Conservation (phyloP, 2,329 filamentous ascomycete species). For the Dendryphion nanum region DNA sequence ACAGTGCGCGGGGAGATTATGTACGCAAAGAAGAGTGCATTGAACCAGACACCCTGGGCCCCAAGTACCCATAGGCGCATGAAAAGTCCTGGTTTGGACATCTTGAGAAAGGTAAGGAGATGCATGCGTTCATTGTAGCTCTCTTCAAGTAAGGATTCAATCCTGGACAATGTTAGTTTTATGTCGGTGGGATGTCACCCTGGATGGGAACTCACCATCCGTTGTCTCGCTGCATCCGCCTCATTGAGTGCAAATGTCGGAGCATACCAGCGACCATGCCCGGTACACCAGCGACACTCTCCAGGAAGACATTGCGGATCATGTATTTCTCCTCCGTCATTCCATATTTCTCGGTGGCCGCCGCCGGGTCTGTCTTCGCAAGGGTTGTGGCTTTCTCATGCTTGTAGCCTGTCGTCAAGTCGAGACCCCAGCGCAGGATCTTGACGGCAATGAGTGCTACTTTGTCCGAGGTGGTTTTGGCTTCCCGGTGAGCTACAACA, state of each 20-base stretch:
- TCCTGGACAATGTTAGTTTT: constrained; percentile 53
- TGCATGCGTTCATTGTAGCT: constrained; percentile 95
- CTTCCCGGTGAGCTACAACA: constrained; percentile 71
- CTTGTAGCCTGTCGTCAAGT: constrained; percentile 75
- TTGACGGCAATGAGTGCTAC: constrained; percentile 76
- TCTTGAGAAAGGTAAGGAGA: constrained; percentile 86
- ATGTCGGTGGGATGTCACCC: neutral
- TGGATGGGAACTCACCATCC: constrained; percentile 60
- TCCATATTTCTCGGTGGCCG: constrained; percentile 60
- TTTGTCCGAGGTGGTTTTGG: constrained; percentile 72
- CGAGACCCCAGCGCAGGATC: constrained; percentile 74
- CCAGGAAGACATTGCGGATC: constrained; percentile 85
- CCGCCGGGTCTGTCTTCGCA: constrained; percentile 41
- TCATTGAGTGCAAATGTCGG: constrained; percentile 78
- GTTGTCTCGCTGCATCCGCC: constrained; percentile 86
- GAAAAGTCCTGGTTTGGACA: constrained; percentile 81
- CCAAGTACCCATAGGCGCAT: constrained; percentile 91
- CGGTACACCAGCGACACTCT: constrained; percentile 90
- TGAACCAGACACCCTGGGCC: constrained; percentile 96
- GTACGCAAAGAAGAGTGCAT: constrained; percentile 86
- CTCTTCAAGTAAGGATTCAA: constrained; percentile 87
- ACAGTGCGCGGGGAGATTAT: constrained; percentile 82
- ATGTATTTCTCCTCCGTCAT: constrained; percentile 90
- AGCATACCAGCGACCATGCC: constrained; percentile 98
- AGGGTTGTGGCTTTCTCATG: constrained; percentile 59